These are phyloP conservation scores for Elongisporangium prolatum DNA, from an alignment of 352 stramenopile genomes.

Conservation along the genomic window DNA sequence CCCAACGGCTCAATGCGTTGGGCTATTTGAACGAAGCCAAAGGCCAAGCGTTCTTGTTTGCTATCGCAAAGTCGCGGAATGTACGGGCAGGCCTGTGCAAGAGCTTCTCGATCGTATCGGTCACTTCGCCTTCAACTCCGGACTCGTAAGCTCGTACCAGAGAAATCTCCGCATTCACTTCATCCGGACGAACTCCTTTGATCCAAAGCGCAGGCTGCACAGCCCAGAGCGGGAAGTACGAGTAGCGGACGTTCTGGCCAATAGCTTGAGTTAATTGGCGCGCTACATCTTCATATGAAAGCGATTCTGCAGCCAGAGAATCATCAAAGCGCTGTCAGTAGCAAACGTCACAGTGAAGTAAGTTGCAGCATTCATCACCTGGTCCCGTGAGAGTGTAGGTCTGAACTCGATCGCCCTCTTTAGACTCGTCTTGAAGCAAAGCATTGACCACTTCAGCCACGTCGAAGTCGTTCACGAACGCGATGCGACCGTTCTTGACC, in stretches of 20 bases:
- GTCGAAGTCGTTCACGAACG: slow-evolving; percentile 59
- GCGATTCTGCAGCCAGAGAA: too few relatives aligned
- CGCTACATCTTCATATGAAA: slow-evolving; percentile 46
- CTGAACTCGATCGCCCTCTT: slow-evolving; percentile 4
- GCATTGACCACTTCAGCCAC: slow-evolving; percentile 39
- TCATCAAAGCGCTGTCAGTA: neutral
- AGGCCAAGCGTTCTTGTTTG: slow-evolving; percentile 41
- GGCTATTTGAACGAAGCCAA: slow-evolving; percentile 2
- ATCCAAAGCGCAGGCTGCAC: slow-evolving; percentile 74
- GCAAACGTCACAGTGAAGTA: neutral
- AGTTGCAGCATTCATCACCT: slow-evolving; percentile 3
- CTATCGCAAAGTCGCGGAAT: slow-evolving; percentile 40
- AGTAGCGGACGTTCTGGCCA: slow-evolving; percentile 41
- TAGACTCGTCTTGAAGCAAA: slow-evolving; percentile 6
- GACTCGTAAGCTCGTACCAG: slow-evolving; percentile 38
- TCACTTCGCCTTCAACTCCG: slow-evolving; percentile 32
- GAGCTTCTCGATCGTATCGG: slow-evolving; percentile 24
- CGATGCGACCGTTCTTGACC: slow-evolving; percentile 47
- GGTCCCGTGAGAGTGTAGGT: slow-evolving; percentile 43
- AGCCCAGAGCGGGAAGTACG: slow-evolving; percentile 67
- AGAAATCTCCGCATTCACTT: slow-evolving; percentile 48
- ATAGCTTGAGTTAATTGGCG: slow-evolving; percentile 37
- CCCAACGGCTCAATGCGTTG: too few relatives aligned
- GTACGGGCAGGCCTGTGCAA: slow-evolving; percentile 28
- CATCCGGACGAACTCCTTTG: slow-evolving; percentile 54